phyloP scores from a whole-genome alignment of 2,329 filamentous ascomycete genomes.

The Allantophomopsis cytisporea region DNA sequence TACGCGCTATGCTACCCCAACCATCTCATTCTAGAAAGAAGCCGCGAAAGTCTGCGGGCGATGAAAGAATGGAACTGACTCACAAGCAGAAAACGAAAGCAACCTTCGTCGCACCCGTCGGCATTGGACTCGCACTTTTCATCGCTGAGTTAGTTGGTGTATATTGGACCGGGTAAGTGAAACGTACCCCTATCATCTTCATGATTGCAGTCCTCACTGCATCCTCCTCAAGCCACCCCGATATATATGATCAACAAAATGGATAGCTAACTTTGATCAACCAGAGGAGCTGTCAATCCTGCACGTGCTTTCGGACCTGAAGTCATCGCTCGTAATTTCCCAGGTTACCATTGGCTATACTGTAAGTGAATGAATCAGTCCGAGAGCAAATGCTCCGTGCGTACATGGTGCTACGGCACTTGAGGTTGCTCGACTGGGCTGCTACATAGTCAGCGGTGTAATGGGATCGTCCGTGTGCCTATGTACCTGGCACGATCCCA shows the following conservation, averaged over 20 bases:
- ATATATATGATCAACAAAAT: too few relatives aligned
- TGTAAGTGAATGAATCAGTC: slow-evolving; percentile 7
- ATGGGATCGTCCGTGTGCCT: too few relatives aligned
- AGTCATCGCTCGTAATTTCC: slow-evolving; percentile 26
- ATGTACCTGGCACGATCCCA: too few relatives aligned
- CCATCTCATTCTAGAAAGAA: not conserved
- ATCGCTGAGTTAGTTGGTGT: slow-evolving; percentile 26
- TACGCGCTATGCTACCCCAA: too few relatives aligned
- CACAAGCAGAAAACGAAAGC: slow-evolving; percentile 23
- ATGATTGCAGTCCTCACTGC: too few relatives aligned
- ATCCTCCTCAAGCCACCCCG: too few relatives aligned
- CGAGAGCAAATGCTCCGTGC: too few relatives aligned
- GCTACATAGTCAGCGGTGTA: too few relatives aligned
- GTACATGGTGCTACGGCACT: too few relatives aligned
- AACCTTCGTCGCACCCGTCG: slow-evolving; percentile 33
- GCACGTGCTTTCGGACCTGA: slow-evolving; percentile 31
- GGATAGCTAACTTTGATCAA: too few relatives aligned
- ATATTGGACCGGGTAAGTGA: slow-evolving; percentile 26
- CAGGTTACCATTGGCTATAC: slow-evolving; percentile 33
- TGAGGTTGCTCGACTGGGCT: too few relatives aligned
- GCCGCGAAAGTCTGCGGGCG: not conserved
- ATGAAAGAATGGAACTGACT: not conserved
- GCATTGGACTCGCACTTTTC: slow-evolving; percentile 31
- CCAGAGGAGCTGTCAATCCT: slow-evolving; percentile 28
- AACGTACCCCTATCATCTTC: too few relatives aligned